A percentile compares a stretch with the other conserved stretches of the same genome.
These are phyloP conservation scores for Diplodia sapinea DNA, from an alignment of 2,329 filamentous ascomycete genomes.

Conservation along the genomic window DNA sequence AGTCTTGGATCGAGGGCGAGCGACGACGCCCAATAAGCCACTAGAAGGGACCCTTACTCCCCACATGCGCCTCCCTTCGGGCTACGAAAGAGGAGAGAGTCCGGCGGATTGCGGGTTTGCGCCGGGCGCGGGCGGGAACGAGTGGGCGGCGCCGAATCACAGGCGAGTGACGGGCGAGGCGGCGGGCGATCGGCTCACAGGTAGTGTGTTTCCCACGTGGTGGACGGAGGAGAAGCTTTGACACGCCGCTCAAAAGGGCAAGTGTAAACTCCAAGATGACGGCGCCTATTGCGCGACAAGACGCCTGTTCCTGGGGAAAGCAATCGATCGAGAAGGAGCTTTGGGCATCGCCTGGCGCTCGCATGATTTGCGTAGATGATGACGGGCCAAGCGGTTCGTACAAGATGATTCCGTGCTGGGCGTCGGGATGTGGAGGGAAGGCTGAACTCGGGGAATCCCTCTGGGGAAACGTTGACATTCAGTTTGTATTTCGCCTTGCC, in stretches of 20 bases:
- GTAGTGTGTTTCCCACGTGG: conserved; percentile 12
- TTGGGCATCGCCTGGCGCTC: not conserved
- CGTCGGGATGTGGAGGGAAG: not conserved
- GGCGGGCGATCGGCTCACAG: not conserved
- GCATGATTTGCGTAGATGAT: not conserved
- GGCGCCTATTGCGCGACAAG: not conserved
- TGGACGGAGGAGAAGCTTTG: not conserved
- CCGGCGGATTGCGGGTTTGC: not conserved
- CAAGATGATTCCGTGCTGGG: not conserved
- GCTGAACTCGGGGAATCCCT: conserved; percentile 7
- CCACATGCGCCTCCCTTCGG: not conserved
- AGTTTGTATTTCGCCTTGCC: not conserved
- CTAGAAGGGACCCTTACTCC: conserved; percentile 2
- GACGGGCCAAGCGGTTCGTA: not conserved
- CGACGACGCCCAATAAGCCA: not conserved
- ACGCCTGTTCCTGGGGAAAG: conserved; percentile 1
- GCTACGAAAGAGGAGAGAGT: not conserved
- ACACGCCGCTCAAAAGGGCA: conserved; percentile 2
- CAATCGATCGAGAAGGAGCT: not conserved
- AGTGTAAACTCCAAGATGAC: not conserved
- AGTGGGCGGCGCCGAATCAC: not conserved
- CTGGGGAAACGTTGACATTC: not conserved
- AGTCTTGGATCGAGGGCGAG: not conserved
- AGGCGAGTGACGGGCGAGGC: not conserved
- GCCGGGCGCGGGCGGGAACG: conserved; percentile 11